Percentiles rank a stretch among this genome's conserved stretches.
phyloP scores from a whole-genome alignment of 129 eudicot genomes.

The Oenanthe sinensis region DNA sequence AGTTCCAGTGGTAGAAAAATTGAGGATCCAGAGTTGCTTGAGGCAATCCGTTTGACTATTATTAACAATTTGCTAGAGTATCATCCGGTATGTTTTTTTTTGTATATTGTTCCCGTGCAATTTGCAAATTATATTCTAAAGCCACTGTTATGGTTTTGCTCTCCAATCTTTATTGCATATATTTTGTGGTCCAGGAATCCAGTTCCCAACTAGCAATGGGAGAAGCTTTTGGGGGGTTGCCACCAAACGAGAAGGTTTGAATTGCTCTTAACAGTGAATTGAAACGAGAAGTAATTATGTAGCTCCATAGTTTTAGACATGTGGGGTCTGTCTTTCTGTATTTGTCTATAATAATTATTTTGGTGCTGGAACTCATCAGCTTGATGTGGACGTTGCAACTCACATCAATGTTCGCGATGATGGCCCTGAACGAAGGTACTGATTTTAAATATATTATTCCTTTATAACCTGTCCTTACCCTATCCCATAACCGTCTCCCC shows the following conservation, averaged over 20 bases:
- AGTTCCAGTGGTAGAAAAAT: constrained; percentile 83
- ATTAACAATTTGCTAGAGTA: constrained; percentile 76
- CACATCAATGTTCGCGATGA: constrained; percentile 61
- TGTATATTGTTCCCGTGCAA: background rate
- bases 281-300: background rate
- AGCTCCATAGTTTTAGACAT: background rate
- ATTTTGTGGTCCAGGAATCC: constrained; percentile 57
- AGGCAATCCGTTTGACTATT: constrained; percentile 89
- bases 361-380: constrained; percentile 35
- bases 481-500: background rate
- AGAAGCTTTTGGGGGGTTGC: constrained; percentile 67
- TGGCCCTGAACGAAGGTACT: constrained; percentile 74
- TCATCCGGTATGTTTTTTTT: constrained; percentile 61
- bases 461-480: background rate
- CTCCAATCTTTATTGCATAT: background rate
- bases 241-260: constrained; percentile 45
- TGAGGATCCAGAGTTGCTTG: constrained; percentile 86
- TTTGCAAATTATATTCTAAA: constrained; percentile 6
- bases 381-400: constrained; percentile 85
- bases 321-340: background rate
- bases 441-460: background rate
- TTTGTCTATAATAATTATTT: background rate
- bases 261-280: background rate
- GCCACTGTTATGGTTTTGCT: background rate
- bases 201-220: constrained; percentile 91